Percentiles rank a stretch among this genome's conserved stretches.
Evolutionary conservation across 2,329 filamentous ascomycete species (phyloP).

Genomic region (Cladophialophora immunda): DNA sequence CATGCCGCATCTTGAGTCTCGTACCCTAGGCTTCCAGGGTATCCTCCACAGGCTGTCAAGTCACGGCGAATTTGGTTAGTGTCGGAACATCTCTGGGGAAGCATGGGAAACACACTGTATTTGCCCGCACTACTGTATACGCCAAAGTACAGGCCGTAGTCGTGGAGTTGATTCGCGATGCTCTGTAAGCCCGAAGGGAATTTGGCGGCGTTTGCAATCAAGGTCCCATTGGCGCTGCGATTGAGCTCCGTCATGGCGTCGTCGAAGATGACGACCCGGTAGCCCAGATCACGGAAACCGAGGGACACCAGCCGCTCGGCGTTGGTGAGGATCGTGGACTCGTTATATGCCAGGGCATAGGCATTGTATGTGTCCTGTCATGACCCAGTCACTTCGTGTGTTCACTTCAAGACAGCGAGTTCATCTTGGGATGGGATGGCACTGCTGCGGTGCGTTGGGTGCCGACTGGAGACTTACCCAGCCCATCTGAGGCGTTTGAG

Average conservation of each 20-base stretch:
- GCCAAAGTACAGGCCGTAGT: constrained; percentile 60
- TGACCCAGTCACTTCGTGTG: neutral
- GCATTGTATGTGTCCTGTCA: constrained; percentile 38
- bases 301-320: constrained; percentile 29
- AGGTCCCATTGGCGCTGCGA: constrained; percentile 54
- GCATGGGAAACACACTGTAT: constrained; percentile 28
- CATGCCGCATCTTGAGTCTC: constrained; percentile 62
- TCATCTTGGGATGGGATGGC: neutral
- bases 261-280: constrained; percentile 62
- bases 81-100: neutral
- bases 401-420: neutral
- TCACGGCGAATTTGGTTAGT: neutral
- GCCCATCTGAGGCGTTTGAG: constrained; percentile 36
- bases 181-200: constrained; percentile 60
- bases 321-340: constrained; percentile 35
- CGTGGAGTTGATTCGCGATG: constrained; percentile 59
- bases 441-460: neutral
- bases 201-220: constrained; percentile 52
- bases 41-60: constrained; percentile 42
- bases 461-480: constrained; percentile 26
- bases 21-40: constrained; percentile 58
- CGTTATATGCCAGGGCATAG: constrained; percentile 36
- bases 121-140: constrained; percentile 58
- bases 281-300: constrained; percentile 53
- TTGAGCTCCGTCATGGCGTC: constrained; percentile 61